A percentile compares a stretch with the other conserved stretches of the same genome.
Conservation (phyloP, 108 stramenopile species). For the Schizochytrium sp. region DNA sequence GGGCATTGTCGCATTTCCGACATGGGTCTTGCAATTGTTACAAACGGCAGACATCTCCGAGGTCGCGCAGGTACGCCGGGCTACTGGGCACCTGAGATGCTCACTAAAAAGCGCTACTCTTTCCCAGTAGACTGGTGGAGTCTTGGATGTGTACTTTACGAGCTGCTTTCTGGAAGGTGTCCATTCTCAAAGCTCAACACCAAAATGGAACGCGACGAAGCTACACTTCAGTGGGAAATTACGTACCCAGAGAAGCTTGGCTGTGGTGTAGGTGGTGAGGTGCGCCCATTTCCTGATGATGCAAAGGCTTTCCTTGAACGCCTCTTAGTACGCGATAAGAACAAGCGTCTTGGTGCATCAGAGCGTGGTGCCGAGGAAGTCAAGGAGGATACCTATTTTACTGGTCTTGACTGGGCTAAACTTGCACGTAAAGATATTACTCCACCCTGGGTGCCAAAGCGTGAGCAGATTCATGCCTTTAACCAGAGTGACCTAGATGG, state of each 20-base stretch:
- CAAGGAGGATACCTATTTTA: constrained; percentile 47
- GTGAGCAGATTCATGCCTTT: constrained; percentile 25
- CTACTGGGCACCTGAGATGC: constrained; percentile 79
- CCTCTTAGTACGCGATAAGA: constrained; percentile 52
- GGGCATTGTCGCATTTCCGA: constrained; percentile 73
- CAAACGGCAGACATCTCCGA: constrained; percentile 49
- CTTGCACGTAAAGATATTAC: not conserved
- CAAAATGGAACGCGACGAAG: constrained; percentile 59
- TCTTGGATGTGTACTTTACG: constrained; percentile 63
- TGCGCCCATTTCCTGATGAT: constrained; percentile 30
- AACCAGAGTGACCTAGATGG: constrained; percentile 54
- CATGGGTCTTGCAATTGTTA: constrained; percentile 73
- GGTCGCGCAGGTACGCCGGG: constrained; percentile 68
- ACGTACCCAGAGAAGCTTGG: constrained; percentile 9
- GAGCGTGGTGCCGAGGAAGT: constrained; percentile 49
- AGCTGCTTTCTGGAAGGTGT: constrained; percentile 54
- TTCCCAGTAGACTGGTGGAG: constrained; percentile 61
- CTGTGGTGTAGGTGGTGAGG: constrained; percentile 8
- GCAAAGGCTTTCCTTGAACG: constrained; percentile 26
- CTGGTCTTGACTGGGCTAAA: not conserved
- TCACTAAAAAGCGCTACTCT: constrained; percentile 53
- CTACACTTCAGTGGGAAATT: constrained; percentile 17
- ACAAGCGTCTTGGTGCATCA: constrained; percentile 23
- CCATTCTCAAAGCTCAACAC: constrained; percentile 62
- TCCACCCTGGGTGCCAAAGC: constrained; percentile 41